These are phyloP conservation scores for Saturnispora hagleri DNA, from an alignment of 805 yeast species.

Conservation along the genomic window DNA sequence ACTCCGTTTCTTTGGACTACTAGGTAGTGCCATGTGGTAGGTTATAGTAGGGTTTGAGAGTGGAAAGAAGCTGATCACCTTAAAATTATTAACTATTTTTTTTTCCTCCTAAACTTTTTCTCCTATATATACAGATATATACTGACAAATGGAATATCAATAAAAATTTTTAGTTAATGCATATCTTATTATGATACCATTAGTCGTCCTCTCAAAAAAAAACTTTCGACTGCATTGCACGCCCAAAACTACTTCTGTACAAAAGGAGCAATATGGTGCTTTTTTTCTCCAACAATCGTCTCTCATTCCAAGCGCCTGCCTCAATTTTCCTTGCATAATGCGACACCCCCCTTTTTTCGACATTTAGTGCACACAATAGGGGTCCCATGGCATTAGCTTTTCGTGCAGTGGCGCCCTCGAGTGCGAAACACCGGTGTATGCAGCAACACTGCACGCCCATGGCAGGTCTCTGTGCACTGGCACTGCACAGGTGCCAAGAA, in stretches of 20 bases:
- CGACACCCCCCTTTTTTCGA: not conserved
- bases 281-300: not conserved
- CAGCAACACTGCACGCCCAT: not conserved
- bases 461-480: no score
- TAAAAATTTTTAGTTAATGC: not conserved
- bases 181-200: not conserved
- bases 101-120: not conserved
- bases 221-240: not conserved
- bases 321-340: not conserved
- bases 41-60: not conserved
- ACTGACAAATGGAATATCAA: not conserved
- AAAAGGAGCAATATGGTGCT: not conserved
- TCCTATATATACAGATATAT: not conserved
- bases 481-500: no score
- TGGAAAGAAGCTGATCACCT: not conserved
- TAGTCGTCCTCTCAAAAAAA: not conserved
- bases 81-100: not conserved
- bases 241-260: not conserved
- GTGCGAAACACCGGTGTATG: not conserved
- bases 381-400: not conserved
- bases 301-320: not conserved
- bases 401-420: not conserved
- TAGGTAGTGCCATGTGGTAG: not conserved
- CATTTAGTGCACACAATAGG: not conserved
- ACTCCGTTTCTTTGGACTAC: conserved; percentile 25